Percentiles rank a stretch among this genome's conserved stretches.
Evolutionary conservation across 495 filamentous ascomycete species (phyloP).

Genomic region (Lophiotrema nucula): DNA sequence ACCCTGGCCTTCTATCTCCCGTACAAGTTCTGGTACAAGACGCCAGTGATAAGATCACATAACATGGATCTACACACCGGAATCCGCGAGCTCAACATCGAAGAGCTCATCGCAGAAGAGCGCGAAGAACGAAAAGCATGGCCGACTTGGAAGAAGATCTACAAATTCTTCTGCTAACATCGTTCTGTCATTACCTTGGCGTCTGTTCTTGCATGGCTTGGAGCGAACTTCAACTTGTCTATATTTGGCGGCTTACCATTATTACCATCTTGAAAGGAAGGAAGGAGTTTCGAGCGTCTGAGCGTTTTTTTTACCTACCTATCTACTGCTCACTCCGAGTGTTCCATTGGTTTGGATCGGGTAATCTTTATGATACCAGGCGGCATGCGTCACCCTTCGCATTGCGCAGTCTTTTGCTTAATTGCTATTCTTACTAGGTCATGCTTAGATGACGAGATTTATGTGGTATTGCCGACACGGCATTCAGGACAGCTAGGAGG

Average conservation of each 20-base stretch:
- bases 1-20: conserved; percentile 70
- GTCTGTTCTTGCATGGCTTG: background rate
- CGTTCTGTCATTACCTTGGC: background rate
- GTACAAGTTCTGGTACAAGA: conserved; percentile 77
- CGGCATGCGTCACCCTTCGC: conserved; percentile 5
- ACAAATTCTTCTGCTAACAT: conserved; percentile 46
- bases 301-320: too few relatives aligned
- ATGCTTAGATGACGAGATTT: too few relatives aligned
- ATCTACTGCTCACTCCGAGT: too few relatives aligned
- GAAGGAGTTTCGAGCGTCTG: background rate
- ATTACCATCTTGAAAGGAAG: background rate
- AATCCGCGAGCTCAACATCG: conserved; percentile 80
- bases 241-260: background rate
- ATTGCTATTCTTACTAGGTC: background rate
- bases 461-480: too few relatives aligned
- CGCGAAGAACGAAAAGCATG: conserved; percentile 65
- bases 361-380: conserved; percentile 22
- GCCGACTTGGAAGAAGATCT: conserved; percentile 84
- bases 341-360: conserved; percentile 4
- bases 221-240: background rate
- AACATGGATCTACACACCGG: conserved; percentile 89
- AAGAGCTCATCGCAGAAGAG: conserved; percentile 73
- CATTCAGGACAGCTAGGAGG: too few relatives aligned
- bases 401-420: conserved; percentile 5
- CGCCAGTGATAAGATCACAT: conserved; percentile 59